Conservation (phyloP, 2,329 filamentous ascomycete species). For the Metarhizium sp. region DNA sequence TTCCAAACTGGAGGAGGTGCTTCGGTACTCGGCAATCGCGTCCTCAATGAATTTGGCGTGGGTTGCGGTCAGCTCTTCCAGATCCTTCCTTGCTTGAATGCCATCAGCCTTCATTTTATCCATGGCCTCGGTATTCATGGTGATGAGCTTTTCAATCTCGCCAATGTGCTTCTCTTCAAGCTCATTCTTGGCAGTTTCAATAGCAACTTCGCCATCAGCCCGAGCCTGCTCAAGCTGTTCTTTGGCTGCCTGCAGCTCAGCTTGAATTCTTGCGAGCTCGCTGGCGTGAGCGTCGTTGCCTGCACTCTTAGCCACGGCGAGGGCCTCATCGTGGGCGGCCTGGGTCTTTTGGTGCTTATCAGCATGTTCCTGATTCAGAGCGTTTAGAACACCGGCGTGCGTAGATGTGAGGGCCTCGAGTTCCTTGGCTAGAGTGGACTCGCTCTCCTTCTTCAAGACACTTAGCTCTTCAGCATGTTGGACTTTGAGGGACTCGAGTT, state of each 20-base stretch:
- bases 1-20: slow-evolving; percentile 22
- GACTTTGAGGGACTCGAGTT: slow-evolving; percentile 46
- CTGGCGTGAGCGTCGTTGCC: slow-evolving; percentile 17
- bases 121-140: slow-evolving; percentile 31
- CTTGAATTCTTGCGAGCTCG: slow-evolving; percentile 21
- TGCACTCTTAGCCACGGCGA: slow-evolving; percentile 21
- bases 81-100: slow-evolving; percentile 28
- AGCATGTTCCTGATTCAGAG: slow-evolving; percentile 31
- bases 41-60: slow-evolving; percentile 31
- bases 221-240: slow-evolving; percentile 37
- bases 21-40: slow-evolving; percentile 29
- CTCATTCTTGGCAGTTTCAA: slow-evolving; percentile 35
- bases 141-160: slow-evolving; percentile 37
- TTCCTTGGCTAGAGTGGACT: slow-evolving; percentile 28
- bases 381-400: slow-evolving; percentile 33
- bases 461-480: slow-evolving; percentile 43
- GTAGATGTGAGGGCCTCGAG: slow-evolving; percentile 32
- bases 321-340: slow-evolving; percentile 20
- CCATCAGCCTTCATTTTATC: slow-evolving; percentile 30
- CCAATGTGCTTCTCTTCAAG: slow-evolving; percentile 35
- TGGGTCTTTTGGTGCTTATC: slow-evolving; percentile 26
- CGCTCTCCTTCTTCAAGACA: slow-evolving; percentile 31
- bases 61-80: slow-evolving; percentile 30
- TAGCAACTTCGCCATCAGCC: slow-evolving; percentile 31
- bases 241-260: slow-evolving; percentile 27